A percentile compares a stretch with the other conserved stretches of the same genome.
Conservation (phyloP, 345 rosid species). For the Eucalyptus tenuipes region DNA sequence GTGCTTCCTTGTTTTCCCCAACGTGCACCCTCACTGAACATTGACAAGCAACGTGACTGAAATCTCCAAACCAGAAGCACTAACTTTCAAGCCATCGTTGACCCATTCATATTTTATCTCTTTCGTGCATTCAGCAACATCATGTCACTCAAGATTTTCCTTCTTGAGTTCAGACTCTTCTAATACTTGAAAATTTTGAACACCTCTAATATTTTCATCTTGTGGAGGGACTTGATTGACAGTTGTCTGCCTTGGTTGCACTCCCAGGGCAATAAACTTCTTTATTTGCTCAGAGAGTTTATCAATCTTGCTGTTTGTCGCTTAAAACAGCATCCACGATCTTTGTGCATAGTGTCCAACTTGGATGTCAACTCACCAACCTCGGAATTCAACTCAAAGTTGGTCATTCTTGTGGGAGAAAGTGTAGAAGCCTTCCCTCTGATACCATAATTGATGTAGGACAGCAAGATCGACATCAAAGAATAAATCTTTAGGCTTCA, state of each 20-base stretch:
- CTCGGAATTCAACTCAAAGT: not conserved
- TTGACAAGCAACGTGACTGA: not conserved
- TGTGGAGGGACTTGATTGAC: not conserved
- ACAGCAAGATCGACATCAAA: not conserved
- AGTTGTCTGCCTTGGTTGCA: not conserved
- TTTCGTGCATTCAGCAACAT: not conserved
- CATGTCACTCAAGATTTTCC: not conserved
- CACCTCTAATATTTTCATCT: not conserved
- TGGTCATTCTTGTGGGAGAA: not conserved
- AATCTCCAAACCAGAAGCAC: not conserved
- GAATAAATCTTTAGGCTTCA: not conserved
- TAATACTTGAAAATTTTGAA: not conserved
- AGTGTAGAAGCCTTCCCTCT: not conserved
- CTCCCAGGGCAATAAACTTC: not conserved
- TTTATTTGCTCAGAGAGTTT: not conserved
- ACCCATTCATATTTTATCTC: not conserved
- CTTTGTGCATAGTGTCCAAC: not conserved
- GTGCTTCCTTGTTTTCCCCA: not conserved
- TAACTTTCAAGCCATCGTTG: not conserved
- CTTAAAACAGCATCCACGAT: not conserved
- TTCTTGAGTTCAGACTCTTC: not conserved
- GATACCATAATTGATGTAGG: not conserved
- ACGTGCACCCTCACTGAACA: not conserved
- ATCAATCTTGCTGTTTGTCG: not conserved
- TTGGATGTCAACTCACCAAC: not conserved